Base-by-base conservation (phyloP, 768 basidiomycete species). In the Trametes coccinea region DNA sequence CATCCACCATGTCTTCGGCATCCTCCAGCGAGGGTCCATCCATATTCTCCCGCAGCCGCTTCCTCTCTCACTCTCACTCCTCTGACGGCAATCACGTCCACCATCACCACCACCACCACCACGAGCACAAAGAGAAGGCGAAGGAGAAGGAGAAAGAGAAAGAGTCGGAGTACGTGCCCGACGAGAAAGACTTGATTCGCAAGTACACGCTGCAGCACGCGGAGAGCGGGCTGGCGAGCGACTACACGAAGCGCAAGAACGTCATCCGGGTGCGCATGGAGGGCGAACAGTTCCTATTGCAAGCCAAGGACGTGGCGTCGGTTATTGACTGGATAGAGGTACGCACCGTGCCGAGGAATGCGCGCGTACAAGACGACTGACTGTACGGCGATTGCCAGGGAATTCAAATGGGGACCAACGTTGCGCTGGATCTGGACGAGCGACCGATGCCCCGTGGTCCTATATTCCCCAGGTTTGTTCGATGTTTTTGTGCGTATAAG, bases 311-410 rank as follows among this genome's bases (percentile, higher is more conserved):
- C 70, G 87, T 94, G 41, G 81, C 86, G 46, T 85, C 86, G 30
- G 95, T 98, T 1, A 92, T 98, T 56, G 86, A 89, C 56, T 95
- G 96, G 94, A 95, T 99, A 63, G 96, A 99, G 87, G 93, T 93
- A 67, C 59, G 78, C 69, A 11, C 17, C 22, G 45, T 4, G 17
- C 17, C 22, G 22, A 22, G n/a, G 17, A 29, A 8, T n/a, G 22
- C 27, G 17, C n/a, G 3, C 16, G 7, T 27, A 2, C 17, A 4
- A 4, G 8, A 10, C 22, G 45, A 17, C 45, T 46, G 22, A 46
- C 45, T 27, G 27, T 46, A 17, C 7, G 17, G 45, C 10, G 11
- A 22, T 46, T 43, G 5, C 7, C 14, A 93, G 90, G 90, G 86
- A 10, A 81, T 98, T 62, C 95, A 98, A 78, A 89, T 94, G 53